A percentile compares a stretch with the other conserved stretches of the same genome.
phyloP scores from a whole-genome alignment of 306 rosid species.

The Canavalia gladiata region DNA sequence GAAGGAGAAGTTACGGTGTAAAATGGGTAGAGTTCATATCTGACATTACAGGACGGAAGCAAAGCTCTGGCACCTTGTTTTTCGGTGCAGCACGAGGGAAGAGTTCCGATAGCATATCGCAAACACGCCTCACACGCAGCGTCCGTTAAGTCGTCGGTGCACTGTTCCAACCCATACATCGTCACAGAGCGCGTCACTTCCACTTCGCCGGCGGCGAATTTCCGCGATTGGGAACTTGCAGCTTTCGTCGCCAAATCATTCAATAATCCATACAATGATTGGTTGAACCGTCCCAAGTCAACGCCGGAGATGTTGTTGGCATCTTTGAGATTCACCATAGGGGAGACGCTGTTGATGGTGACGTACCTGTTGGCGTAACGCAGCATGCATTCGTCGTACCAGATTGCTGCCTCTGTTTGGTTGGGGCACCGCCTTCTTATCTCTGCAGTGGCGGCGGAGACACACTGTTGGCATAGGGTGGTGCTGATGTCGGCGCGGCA shows the following conservation, averaged over 20 bases:
- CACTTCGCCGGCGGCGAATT: constrained; percentile 38
- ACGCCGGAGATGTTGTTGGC: constrained; percentile 30
- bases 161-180: constrained; percentile 50
- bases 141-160: constrained; percentile 24
- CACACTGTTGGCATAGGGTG: constrained; percentile 50
- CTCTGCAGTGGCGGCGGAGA: constrained; percentile 44
- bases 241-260: constrained; percentile 28
- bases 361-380: constrained; percentile 57
- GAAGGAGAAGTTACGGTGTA: neutral
- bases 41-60: constrained; percentile 44
- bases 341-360: constrained; percentile 14
- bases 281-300: constrained; percentile 33
- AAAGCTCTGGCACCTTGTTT: constrained; percentile 39
- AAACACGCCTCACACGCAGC: constrained; percentile 42
- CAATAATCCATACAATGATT: constrained; percentile 25
- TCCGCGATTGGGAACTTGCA: constrained; percentile 34
- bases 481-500: constrained; percentile 62
- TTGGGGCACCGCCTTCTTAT: constrained; percentile 43
- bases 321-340: neutral
- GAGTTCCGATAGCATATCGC: constrained; percentile 16
- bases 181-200: neutral
- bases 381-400: constrained; percentile 54
- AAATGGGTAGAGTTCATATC: constrained; percentile 49
- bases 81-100: constrained; percentile 37
- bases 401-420: constrained; percentile 55